These are phyloP conservation scores for Verticillium zaregamsianum DNA, from an alignment of 2,329 filamentous ascomycete genomes.

Conservation along the genomic window DNA sequence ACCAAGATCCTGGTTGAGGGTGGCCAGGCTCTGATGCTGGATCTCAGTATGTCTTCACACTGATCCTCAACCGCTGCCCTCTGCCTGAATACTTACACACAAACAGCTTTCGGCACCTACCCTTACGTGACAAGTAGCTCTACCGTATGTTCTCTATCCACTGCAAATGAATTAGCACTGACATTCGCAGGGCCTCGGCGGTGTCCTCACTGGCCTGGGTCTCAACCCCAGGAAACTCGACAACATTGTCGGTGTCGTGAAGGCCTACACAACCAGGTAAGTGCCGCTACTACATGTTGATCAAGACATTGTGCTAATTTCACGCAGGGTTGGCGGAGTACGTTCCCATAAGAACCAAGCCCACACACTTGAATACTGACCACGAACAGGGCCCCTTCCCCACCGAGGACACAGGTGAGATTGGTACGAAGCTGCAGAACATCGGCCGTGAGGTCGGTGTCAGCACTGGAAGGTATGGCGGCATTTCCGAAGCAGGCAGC, in stretches of 20 bases:
- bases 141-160: neutral
- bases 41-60: constrained; percentile 30
- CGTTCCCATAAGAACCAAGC: neutral
- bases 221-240: constrained; percentile 57
- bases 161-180: constrained; percentile 9
- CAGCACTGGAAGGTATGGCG: neutral
- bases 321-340: constrained; percentile 9
- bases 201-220: constrained; percentile 35
- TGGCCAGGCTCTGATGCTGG: constrained; percentile 56
- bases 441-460: constrained; percentile 36
- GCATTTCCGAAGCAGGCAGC: constrained; percentile 11
- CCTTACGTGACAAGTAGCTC: constrained; percentile 28
- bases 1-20: constrained; percentile 65
- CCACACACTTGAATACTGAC: neutral
- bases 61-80: too few species aligned
- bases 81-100: neutral
- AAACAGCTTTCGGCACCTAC: constrained; percentile 46
- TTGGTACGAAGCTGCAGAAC: constrained; percentile 42
- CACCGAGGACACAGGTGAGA: constrained; percentile 49
- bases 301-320: constrained; percentile 12
- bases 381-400: constrained; percentile 57
- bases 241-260: constrained; percentile 61
- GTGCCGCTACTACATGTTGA: constrained; percentile 55
- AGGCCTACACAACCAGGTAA: constrained; percentile 57
- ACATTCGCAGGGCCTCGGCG: constrained; percentile 7